Base-by-base conservation (phyloP, 2,329 filamentous ascomycete species). In the Hypoxylon sp. region DNA sequence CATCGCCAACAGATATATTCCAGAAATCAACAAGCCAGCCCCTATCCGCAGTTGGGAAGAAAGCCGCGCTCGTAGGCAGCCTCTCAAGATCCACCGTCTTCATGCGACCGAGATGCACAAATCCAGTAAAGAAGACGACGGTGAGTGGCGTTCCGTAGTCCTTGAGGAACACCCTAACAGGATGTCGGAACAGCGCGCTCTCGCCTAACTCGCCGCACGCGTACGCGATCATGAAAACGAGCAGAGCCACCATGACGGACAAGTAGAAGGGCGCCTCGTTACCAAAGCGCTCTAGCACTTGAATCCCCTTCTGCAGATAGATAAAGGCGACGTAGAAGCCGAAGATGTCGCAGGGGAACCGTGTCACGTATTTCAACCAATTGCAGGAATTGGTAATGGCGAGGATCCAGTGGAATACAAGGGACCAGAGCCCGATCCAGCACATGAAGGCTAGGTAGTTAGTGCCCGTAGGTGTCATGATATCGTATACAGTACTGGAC, bases 251-350 rank as follows among this genome's bases (percentile, higher is more conserved):
- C 73, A 90, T 87, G 74, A 97, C 88, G 51, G 92, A 94, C 26
- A 97, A 87, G 77, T 97, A 97, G 83, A 96, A 83, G 77, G 91
- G 87, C 53, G 84, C 85, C 72, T 84, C 80, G 78, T 84, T 76
- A 80, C 92, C 94, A 75, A 97, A 91, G 11, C 91, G 87, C 47
- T 90, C 91, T 19, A 97, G 86, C 13, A 97, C 92, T 80, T 97
- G 93, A 69, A 97, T 91, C 14, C 94, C 94, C 80, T 97, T 97
- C 77, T 97, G 93, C 19, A 97, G 85, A 78, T 97, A 97, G 79
- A 97, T 95, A 77, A 92, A 94, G 63, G 94, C 94, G 52, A 97
- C 94, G 78, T 97, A 97, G 82, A 97, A 97, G 55, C 94, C 94
- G 73, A 97, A 97, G 75, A 95, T 96, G 79, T 97, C 94, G 81